Conservation (phyloP, 2,329 filamentous ascomycete genomes). For the Fusarium virguliforme region DNA sequence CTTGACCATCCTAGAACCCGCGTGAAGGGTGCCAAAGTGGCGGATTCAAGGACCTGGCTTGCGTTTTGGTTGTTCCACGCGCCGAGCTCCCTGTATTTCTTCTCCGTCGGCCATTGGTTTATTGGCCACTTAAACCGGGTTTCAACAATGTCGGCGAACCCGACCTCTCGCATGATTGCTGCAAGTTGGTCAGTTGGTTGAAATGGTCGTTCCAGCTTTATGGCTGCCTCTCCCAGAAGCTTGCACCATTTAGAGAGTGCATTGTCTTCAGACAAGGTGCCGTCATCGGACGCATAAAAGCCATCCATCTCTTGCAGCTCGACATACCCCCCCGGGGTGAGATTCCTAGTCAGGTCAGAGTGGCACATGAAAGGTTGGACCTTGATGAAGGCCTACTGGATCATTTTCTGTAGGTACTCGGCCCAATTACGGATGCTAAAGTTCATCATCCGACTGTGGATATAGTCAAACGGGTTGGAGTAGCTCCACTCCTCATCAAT, state of each 20-base stretch:
- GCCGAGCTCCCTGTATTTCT: background rate
- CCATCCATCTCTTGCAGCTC: slow-evolving; percentile 8
- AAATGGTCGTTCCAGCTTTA: background rate
- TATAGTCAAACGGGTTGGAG: slow-evolving; percentile 1
- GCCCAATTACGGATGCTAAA: slow-evolving; percentile 1
- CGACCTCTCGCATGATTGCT: background rate
- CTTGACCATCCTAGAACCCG: background rate
- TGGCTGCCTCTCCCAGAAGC: background rate
- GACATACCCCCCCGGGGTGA: background rate
- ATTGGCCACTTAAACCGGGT: slow-evolving; percentile 2
- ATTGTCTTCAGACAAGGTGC: background rate
- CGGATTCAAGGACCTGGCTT: background rate
- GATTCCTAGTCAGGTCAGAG: background rate
- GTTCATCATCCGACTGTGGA: slow-evolving; percentile 9
- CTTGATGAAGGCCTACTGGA: background rate
- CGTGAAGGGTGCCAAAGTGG: slow-evolving; percentile 1
- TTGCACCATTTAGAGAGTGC: background rate
- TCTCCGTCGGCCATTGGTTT: slow-evolving; percentile 9
- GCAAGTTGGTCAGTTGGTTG: background rate
- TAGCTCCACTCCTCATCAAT: slow-evolving; percentile 8
- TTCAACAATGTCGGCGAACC: background rate
- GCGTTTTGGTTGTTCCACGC: slow-evolving; percentile 14
- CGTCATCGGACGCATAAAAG: background rate
- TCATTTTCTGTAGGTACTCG: background rate
- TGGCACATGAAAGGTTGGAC: background rate